Evolutionary conservation across 345 rosid species (phyloP).

Genomic region (Rhodomyrtus tomentosa): DNA sequence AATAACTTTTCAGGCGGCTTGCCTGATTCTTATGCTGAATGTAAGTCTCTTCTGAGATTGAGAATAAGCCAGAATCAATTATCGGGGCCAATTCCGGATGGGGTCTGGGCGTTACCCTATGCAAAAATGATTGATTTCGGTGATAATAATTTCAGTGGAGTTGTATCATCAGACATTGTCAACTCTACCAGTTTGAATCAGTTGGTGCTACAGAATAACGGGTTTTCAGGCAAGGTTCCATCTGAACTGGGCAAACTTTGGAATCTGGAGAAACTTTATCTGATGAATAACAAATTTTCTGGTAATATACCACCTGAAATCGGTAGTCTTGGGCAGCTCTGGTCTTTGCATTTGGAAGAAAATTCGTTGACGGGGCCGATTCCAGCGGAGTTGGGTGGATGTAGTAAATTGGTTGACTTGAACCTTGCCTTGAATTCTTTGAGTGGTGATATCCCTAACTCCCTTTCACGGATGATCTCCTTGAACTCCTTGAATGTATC

Average conservation of each 20-base stretch:
- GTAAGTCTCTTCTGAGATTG: slow-evolving; percentile 53
- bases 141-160: slow-evolving; percentile 53
- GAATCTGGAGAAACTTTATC: slow-evolving; percentile 41
- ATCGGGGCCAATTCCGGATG: slow-evolving; percentile 48
- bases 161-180: slow-evolving; percentile 38
- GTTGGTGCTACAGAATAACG: slow-evolving; percentile 47
- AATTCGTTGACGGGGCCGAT: slow-evolving; percentile 55
- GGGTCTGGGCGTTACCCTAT: slow-evolving; percentile 59
- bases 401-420: slow-evolving; percentile 55
- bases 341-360: slow-evolving; percentile 61
- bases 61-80: slow-evolving; percentile 49
- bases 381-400: slow-evolving; percentile 36
- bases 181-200: slow-evolving; percentile 35
- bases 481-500: slow-evolving; percentile 81
- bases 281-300: slow-evolving; percentile 48
- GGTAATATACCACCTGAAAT: slow-evolving; percentile 49
- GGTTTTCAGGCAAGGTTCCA: slow-evolving; percentile 61
- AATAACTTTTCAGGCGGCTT: slow-evolving; percentile 68
- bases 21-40: slow-evolving; percentile 45
- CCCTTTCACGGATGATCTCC: slow-evolving; percentile 31
- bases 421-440: slow-evolving; percentile 61
- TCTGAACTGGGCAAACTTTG: slow-evolving; percentile 39
- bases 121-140: slow-evolving; percentile 55
- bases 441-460: slow-evolving; percentile 39
- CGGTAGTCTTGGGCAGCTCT: slow-evolving; percentile 38